A percentile compares a stretch with the other conserved stretches of the same genome.
Conservation (phyloP, 225 moss, liverwort and hornwort species). For the Pseudisothecium myosuroides region DNA sequence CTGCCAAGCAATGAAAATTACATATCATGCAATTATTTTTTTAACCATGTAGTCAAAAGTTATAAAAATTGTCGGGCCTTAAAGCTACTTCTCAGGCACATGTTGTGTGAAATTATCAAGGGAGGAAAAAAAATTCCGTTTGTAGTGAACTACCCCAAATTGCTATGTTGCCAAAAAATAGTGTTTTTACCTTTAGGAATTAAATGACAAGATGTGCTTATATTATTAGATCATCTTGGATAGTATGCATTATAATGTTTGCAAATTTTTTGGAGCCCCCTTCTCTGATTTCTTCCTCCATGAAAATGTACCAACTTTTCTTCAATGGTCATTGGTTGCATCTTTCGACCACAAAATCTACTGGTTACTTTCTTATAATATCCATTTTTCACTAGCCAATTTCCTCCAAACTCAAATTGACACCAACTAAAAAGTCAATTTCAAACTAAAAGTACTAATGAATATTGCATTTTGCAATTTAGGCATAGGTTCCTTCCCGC, state of each 20-base stretch:
- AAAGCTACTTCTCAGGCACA: too few relatives aligned
- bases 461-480: background rate
- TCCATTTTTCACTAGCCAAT: rapidly evolving
- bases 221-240: background rate
- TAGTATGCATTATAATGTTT: background rate
- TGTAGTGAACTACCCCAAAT: too few relatives aligned
- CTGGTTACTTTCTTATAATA: rapidly evolving
- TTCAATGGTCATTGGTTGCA: background rate
- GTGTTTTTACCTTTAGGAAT: too few relatives aligned
- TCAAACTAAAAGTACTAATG: background rate
- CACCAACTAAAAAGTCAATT: rapidly evolving
- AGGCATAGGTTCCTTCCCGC: rapidly evolving
- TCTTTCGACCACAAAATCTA: background rate
- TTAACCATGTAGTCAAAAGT: too few relatives aligned
- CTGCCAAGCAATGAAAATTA: too few relatives aligned
- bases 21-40: too few relatives aligned
- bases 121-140: too few relatives aligned
- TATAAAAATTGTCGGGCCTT: too few relatives aligned
- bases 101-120: too few relatives aligned
- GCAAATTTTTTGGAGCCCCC: rapidly evolving
- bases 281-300: rapidly evolving
- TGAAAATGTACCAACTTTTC: rapidly evolving
- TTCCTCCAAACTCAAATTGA: background rate
- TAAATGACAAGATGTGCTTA: background rate
- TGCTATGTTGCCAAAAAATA: too few relatives aligned